phyloP scores from a whole-genome alignment of 768 basidiomycete genomes.

The Tulasnella sp. region DNA sequence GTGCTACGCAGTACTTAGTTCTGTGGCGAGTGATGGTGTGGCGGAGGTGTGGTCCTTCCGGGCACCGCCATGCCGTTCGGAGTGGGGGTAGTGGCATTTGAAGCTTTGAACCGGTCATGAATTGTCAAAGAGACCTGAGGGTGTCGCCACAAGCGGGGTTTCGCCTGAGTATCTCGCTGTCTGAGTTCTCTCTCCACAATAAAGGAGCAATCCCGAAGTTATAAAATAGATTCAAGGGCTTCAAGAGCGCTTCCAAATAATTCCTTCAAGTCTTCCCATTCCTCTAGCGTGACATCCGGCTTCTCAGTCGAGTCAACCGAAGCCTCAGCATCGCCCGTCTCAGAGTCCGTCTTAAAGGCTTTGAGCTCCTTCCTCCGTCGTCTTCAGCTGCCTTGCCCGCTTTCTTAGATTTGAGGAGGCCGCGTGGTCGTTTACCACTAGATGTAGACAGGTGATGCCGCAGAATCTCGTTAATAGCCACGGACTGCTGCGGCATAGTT shows the following conservation, averaged over 20 bases:
- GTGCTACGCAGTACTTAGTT: slow-evolving; percentile 32
- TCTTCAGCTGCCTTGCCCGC: neutral
- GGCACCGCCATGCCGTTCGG: slow-evolving; percentile 37
- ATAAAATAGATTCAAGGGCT: slow-evolving; percentile 52
- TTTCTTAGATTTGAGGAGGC: slow-evolving; percentile 1
- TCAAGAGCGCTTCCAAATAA: slow-evolving; percentile 55
- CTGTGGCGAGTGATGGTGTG: slow-evolving; percentile 37
- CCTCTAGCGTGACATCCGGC: slow-evolving; percentile 37
- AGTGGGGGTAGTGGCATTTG: slow-evolving; percentile 30
- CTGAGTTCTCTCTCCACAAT: slow-evolving; percentile 17
- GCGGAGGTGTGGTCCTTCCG: slow-evolving; percentile 32
- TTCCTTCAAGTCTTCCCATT: slow-evolving; percentile 67
- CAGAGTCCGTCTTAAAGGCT: slow-evolving; percentile 1
- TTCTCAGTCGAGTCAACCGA: slow-evolving; percentile 14
- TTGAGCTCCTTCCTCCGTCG: neutral
- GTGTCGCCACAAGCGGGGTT: slow-evolving; percentile 33
- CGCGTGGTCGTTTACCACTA: slow-evolving; percentile 4
- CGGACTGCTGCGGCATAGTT: no score
- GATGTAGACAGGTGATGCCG: no score
- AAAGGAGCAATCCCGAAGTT: slow-evolving; percentile 8
- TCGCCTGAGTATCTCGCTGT: neutral
- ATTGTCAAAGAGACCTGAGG: slow-evolving; percentile 72
- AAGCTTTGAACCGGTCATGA: slow-evolving; percentile 66
- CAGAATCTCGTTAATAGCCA: no score
- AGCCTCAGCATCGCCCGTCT: neutral